Evolutionary conservation across 1,139 yeast genomes (phyloP).

Genomic region (Yamadazyma trypodendri): DNA sequence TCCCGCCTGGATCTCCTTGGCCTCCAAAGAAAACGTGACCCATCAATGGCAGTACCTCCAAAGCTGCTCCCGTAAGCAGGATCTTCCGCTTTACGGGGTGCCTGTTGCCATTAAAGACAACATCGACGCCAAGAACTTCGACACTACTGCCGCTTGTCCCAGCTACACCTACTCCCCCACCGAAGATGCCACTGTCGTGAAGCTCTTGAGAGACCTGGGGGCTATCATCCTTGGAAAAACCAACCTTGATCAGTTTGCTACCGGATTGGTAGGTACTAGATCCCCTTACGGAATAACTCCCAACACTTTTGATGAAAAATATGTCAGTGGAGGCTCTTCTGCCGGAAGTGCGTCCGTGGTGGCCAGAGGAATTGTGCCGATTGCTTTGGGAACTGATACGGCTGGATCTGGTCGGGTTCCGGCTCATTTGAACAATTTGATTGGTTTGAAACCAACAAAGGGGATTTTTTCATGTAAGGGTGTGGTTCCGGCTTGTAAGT

Average conservation of each 20-base stretch:
- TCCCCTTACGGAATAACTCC: constrained; percentile 91
- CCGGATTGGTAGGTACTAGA: constrained; percentile 92
- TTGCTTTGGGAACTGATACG: constrained; percentile 92
- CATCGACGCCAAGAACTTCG: constrained; percentile 78
- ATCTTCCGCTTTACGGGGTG: constrained; percentile 77
- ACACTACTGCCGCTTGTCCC: constrained; percentile 96
- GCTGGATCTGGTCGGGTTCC: constrained; percentile 99
- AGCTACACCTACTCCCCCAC: constrained; percentile 66
- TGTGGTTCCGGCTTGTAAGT: constrained; percentile 96
- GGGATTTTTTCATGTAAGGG: constrained; percentile 85
- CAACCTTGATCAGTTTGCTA: constrained; percentile 93
- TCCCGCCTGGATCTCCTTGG: constrained; percentile 89
- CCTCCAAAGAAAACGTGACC: constrained; percentile 54
- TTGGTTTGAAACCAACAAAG: constrained; percentile 89
- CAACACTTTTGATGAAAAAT: constrained; percentile 68
- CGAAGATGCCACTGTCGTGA: constrained; percentile 73
- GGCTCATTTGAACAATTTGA: constrained; percentile 87
- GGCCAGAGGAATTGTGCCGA: constrained; percentile 83
- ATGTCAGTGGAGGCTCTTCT: constrained; percentile 92
- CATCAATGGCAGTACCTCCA: constrained; percentile 83
- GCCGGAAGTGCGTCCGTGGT: constrained; percentile 95
- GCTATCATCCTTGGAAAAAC: constrained; percentile 92
- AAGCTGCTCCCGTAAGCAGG: constrained; percentile 51
- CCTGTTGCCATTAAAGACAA: constrained; percentile 95
- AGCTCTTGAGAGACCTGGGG: constrained; percentile 71